Evolutionary conservation across 192 early-diverging fungal species (phyloP).

Genomic region (Obelidium mucronatum): DNA sequence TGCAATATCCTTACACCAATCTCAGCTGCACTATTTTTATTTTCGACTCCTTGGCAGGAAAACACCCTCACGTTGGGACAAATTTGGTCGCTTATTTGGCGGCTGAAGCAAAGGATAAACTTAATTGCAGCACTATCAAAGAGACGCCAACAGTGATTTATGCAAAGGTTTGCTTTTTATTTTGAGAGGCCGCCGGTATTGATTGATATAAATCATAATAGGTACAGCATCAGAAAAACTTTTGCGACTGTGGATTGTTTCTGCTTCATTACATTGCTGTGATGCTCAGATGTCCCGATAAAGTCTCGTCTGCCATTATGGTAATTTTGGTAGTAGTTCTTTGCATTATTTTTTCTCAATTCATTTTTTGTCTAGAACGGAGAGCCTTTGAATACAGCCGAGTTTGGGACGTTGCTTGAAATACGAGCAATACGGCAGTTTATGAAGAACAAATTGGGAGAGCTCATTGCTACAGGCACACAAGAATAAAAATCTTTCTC

Average conservation of each 20-base stretch:
- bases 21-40: constrained; percentile 63
- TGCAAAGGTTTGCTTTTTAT: constrained; percentile 58
- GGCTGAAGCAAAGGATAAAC: constrained; percentile 59
- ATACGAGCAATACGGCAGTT: no score
- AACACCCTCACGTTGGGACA: constrained; percentile 51
- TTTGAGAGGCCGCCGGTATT: background rate
- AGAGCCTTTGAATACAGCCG: no score
- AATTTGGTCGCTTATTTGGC: constrained; percentile 49
- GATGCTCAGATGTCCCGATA: constrained; percentile 64
- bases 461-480: no score
- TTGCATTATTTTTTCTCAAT: no score
- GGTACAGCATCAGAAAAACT: constrained; percentile 77
- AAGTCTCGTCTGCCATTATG: constrained; percentile 1
- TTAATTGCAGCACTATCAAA: background rate
- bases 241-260: constrained; percentile 90
- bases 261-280: constrained; percentile 79
- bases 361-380: no score
- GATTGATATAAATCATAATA: background rate
- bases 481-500: no score
- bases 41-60: constrained; percentile 67
- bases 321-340: no score
- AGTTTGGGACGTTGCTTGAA: no score
- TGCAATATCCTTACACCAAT: background rate
- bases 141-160: constrained; percentile 47
- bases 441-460: no score